phyloP scores from a whole-genome alignment of 352 stramenopile species.

The Phytophthora hibernalis region DNA sequence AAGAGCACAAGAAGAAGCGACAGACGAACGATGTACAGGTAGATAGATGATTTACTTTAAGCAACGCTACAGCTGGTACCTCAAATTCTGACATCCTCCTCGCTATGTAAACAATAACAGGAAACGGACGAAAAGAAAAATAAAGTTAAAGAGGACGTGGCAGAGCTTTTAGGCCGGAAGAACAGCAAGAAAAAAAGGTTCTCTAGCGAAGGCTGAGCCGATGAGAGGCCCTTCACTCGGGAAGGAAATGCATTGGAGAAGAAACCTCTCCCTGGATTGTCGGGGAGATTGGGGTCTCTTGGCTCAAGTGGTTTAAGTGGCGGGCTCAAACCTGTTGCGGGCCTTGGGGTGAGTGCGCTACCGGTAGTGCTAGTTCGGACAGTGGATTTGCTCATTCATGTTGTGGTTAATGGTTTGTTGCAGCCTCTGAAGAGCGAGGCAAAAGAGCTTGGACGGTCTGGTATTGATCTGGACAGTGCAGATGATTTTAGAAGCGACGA shows the following conservation, averaged over 20 bases:
- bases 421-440: conserved; percentile 44
- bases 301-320: conserved; percentile 32
- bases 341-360: conserved; percentile 55
- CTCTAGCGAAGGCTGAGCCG: conserved; percentile 48
- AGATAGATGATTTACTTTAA: background rate
- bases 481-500: conserved; percentile 25
- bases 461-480: conserved; percentile 6
- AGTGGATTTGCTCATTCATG: background rate
- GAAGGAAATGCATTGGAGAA: conserved; percentile 64
- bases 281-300: conserved; percentile 43
- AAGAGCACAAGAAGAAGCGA: conserved; percentile 91
- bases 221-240: conserved; percentile 52
- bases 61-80: background rate
- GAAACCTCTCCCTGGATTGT: conserved; percentile 66
- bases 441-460: conserved; percentile 23
- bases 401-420: background rate
- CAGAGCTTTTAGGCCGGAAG: conserved; percentile 71
- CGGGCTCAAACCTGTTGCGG: conserved; percentile 49
- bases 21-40: conserved; percentile 51
- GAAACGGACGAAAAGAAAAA: conserved; percentile 80
- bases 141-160: conserved; percentile 84
- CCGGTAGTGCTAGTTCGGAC: background rate
- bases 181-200: conserved; percentile 61
- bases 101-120: conserved; percentile 23
- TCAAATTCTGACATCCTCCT: background rate